Evolutionary conservation across 441 rosid species (phyloP).

Genomic region (Syzygium malaccense): DNA sequence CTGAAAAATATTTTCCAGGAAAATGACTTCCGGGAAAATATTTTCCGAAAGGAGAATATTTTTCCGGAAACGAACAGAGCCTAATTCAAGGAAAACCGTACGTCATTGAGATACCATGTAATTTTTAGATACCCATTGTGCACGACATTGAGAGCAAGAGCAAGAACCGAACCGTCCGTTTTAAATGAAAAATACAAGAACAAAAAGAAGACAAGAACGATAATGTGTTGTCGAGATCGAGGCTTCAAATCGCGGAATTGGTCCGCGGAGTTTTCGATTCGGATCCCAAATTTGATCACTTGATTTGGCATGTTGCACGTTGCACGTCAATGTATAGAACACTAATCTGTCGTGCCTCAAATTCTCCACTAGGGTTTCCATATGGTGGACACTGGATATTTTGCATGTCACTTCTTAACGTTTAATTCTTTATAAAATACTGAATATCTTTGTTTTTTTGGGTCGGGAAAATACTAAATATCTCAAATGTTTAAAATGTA

Average conservation of each 20-base stretch:
- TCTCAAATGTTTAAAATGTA: too few species aligned
- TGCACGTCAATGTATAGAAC: background rate
- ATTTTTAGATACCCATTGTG: too few species aligned
- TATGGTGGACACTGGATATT: background rate
- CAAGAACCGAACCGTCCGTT: accelerated
- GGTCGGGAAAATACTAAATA: background rate
- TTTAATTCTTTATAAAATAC: background rate
- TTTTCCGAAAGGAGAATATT: too few species aligned
- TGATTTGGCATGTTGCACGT: background rate
- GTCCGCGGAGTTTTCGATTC: too few species aligned
- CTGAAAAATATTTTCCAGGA: too few species aligned
- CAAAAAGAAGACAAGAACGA: accelerated
- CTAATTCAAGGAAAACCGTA: background rate
- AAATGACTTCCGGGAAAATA: too few species aligned
- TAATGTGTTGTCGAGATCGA: background rate
- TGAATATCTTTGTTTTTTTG: background rate
- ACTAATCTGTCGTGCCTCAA: background rate
- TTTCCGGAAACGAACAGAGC: too few species aligned
- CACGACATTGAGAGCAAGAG: accelerated
- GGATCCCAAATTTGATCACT: too few species aligned
- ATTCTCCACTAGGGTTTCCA: background rate
- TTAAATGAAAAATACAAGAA: accelerated
- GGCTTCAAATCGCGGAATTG: too few species aligned
- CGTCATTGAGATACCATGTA: background rate
- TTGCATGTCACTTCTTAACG: background rate